A percentile compares a stretch with the other conserved stretches of the same genome.
Evolutionary conservation across 208 protist genomes (phyloP).

Genomic region (Crithidia expoeki): DNA sequence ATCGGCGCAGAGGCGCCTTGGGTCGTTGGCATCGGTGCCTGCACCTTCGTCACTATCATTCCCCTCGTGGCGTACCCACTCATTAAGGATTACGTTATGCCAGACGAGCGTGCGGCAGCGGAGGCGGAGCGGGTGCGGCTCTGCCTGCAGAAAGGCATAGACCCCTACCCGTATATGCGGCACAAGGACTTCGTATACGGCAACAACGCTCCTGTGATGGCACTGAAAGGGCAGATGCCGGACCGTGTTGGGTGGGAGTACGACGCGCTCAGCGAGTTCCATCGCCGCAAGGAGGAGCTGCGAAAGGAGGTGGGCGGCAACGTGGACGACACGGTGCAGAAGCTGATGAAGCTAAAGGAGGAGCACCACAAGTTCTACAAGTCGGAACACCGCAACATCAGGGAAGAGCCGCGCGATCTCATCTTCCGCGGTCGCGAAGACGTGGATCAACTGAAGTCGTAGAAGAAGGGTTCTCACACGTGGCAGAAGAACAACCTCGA

Average conservation of each 20-base stretch:
- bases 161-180: conserved; percentile 88
- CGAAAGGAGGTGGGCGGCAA: conserved; percentile 68
- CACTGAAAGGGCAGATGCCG: conserved; percentile 52
- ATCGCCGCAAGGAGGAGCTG: conserved; percentile 76
- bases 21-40: conserved; percentile 59
- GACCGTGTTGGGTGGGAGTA: conserved; percentile 61
- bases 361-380: conserved; percentile 45
- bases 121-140: conserved; percentile 88
- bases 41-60: conserved; percentile 48
- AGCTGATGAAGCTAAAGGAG: conserved; percentile 59
- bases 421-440: conserved; percentile 54
- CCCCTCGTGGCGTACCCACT: conserved; percentile 68
- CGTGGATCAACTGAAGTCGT: conserved; percentile 45
- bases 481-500: too few relatives aligned
- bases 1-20: conserved; percentile 79
- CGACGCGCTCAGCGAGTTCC: conserved; percentile 52
- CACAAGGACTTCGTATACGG: conserved; percentile 87
- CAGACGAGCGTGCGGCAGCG: conserved; percentile 45
- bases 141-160: conserved; percentile 91
- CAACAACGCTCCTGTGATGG: conserved; percentile 48
- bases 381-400: conserved; percentile 22
- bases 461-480: too few relatives aligned
- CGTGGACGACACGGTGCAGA: conserved; percentile 67
- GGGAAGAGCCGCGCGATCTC: conserved; percentile 57
- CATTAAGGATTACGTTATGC: conserved; percentile 65